A percentile compares a stretch with the other conserved stretches of the same genome.
Evolutionary conservation across 441 rosid genomes (phyloP).

Genomic region (Populus trichocarpa): DNA sequence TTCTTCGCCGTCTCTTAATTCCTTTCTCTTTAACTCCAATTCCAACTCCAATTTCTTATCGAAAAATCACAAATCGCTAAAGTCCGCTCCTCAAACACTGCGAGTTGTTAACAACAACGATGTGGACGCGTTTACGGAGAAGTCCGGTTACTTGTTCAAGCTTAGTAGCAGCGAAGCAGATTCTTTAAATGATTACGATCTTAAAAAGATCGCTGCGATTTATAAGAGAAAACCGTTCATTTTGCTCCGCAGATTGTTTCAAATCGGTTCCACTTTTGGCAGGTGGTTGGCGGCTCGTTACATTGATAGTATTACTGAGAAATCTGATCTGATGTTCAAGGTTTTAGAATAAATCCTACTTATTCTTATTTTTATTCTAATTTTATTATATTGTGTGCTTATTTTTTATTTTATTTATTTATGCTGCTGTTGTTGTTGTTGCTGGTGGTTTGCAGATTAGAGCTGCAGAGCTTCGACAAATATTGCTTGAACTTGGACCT

Average conservation of each 20-base stretch:
- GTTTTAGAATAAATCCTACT: conserved; percentile 21
- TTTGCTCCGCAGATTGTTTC: conserved; percentile 66
- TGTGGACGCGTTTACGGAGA: conserved; percentile 67
- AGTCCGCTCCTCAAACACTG: conserved; percentile 3
- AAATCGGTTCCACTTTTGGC: conserved; percentile 65
- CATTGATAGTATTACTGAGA: conserved; percentile 55
- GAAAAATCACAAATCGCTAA: not conserved
- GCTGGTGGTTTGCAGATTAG: conserved; percentile 49
- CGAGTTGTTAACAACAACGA: conserved; percentile 26
- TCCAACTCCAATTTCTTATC: conserved; percentile 1
- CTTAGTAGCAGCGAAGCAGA: conserved; percentile 60
- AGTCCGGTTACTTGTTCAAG: conserved; percentile 77
- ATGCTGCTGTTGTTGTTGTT: not conserved
- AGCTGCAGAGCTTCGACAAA: conserved; percentile 81
- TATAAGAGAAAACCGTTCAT: conserved; percentile 65
- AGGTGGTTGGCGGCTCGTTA: conserved; percentile 70
- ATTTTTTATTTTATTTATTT: not conserved
- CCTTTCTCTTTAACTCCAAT: conserved; percentile 8
- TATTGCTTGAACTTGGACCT: conserved; percentile 84
- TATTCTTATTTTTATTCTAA: not conserved
- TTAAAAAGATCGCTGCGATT: conserved; percentile 41
- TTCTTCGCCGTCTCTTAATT: not conserved
- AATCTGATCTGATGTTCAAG: conserved; percentile 71
- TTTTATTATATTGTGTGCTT: not conserved
- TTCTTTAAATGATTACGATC: conserved; percentile 51